Base-by-base conservation (phyloP, 2,329 filamentous ascomycete species). In the Fusarium luffae region DNA sequence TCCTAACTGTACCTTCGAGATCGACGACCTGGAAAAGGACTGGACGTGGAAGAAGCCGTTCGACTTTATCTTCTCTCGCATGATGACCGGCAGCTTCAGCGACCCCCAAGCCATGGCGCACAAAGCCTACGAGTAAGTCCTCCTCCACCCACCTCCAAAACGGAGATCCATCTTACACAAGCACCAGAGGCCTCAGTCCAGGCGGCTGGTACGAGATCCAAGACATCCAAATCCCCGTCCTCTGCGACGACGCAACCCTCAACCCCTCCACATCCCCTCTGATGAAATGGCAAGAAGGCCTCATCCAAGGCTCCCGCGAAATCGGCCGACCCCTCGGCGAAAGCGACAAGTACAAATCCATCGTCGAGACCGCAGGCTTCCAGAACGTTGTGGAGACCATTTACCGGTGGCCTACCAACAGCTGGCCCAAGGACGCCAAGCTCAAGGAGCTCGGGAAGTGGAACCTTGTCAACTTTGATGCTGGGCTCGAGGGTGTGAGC, bases 371-470 rank as follows among this genome's bases (percentile, higher is more conserved):
- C 0, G 40, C 40, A 2, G 68, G 70, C 0, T 74, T 71, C 9
- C 21, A 40, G 2, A 59, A 71, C 5, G 50, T 74, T 11, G 52
- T 61, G 3, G 65, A 68, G 21, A 70, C 59, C 1, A 48, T 55
- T 1, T 71, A 64, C 28, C 63, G 47, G 12, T 73, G 71, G 71
- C 71, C 71, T 2, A 72, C 58, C 0, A 68, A 70, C 16, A 27
- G 66, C 12, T 73, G 69, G 69, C 66, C 71, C 0, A 42, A 51
- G 7, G 66, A 74, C 6, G 56, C 64, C 4, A 74, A 70, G 13
- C 58, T 63, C 18, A 73, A 74, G n/a, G 61, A 68, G 13, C 54
- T 73, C 4, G 66, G 71, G 1, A 54, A 54, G 7, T 73, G 63
- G 71, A 63, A 65, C 37, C 57, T 62, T 1, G 55, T 25, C 2